A percentile compares a stretch with the other conserved stretches of the same genome.
Evolutionary conservation across 768 basidiomycete species (phyloP).

Genomic region (Tephrocybe rancida): DNA sequence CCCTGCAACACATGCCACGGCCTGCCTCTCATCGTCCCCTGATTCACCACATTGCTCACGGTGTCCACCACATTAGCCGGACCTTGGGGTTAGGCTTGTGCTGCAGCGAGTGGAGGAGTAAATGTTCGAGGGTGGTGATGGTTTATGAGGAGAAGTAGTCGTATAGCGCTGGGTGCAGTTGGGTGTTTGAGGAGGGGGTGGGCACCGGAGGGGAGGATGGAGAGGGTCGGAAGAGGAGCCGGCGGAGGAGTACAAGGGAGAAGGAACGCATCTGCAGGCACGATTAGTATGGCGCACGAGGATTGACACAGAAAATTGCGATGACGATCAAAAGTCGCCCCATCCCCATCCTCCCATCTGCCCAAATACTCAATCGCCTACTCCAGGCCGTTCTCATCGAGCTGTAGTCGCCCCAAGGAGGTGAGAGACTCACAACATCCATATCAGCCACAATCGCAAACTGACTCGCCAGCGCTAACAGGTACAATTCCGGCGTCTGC

Average conservation of each 20-base stretch:
- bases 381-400: no score
- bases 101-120: conserved; percentile 68
- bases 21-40: conserved; percentile 71
- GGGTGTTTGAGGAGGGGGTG: conserved; percentile 14
- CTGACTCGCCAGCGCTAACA: conserved; percentile 78
- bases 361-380: no score
- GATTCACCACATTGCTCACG: conserved; percentile 73
- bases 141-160: conserved; percentile 74
- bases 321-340: no score
- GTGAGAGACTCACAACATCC: conserved; percentile 76
- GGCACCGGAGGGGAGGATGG: conserved; percentile 24
- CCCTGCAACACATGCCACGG: conserved; percentile 84
- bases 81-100: conserved; percentile 63
- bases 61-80: conserved; percentile 76
- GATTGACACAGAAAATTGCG: neutral
- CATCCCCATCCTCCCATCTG: no score
- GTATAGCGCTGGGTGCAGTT: conserved; percentile 50
- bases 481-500: conserved; percentile 77
- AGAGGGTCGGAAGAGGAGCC: conserved; percentile 73
- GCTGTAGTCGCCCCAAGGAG: no score
- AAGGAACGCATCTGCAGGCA: conserved; percentile 76
- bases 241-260: conserved; percentile 77
- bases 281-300: neutral
- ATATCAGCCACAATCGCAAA: conserved; percentile 78
- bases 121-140: conserved; percentile 67